These are phyloP conservation scores for Syzygium jambos DNA, from an alignment of 345 rosid species.

Conservation along the genomic window DNA sequence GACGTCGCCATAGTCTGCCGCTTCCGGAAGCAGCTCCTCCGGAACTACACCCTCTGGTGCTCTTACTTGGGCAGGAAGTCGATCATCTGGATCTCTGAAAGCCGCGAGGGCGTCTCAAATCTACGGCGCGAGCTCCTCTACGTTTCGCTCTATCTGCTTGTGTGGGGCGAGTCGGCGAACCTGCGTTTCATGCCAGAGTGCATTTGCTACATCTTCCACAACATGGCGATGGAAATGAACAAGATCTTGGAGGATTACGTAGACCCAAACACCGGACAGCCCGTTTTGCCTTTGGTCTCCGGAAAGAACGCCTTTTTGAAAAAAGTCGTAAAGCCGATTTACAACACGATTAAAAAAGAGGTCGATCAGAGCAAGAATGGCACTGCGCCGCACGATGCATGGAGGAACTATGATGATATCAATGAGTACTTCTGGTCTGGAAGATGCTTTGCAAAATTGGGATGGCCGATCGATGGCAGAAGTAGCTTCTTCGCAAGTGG, in stretches of 20 bases:
- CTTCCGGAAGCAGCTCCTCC: constrained; percentile 52
- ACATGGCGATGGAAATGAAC: constrained; percentile 52
- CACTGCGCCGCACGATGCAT: constrained; percentile 58
- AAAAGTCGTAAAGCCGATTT: constrained; percentile 55
- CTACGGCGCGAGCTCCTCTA: constrained; percentile 48
- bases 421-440: constrained; percentile 88
- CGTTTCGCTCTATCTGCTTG: constrained; percentile 37
- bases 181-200: constrained; percentile 49
- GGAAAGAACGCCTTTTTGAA: constrained; percentile 64
- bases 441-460: constrained; percentile 59
- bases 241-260: constrained; percentile 20
- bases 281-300: constrained; percentile 39
- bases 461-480: constrained; percentile 58
- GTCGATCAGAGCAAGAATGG: constrained; percentile 59
- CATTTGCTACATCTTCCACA: constrained; percentile 47
- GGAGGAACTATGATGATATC: constrained; percentile 92
- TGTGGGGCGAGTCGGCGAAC: constrained; percentile 65
- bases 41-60: constrained; percentile 78
- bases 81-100: constrained; percentile 20
- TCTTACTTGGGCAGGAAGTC: constrained; percentile 50
- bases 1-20: constrained; percentile 4
- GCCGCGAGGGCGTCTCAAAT: background rate
- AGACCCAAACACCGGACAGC: constrained; percentile 54
- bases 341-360: constrained; percentile 45
- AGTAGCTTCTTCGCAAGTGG: constrained; percentile 36